Evolutionary conservation across 2,329 filamentous ascomycete genomes (phyloP).

Genomic region (Magnaporthales sp.): DNA sequence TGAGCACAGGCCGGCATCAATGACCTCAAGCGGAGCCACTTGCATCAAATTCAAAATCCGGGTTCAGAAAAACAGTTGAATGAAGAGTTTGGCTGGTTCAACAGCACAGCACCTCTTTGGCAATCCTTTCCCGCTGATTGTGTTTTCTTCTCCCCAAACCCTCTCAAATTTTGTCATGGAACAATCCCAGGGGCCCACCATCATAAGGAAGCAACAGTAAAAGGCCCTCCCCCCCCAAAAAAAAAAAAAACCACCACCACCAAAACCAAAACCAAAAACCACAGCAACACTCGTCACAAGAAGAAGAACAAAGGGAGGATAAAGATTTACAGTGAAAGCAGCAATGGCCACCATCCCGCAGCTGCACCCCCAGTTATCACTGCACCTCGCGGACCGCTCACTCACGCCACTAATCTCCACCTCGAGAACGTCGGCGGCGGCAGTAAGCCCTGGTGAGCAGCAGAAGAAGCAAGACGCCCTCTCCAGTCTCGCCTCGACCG

Average conservation of each 20-base stretch:
- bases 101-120: not conserved
- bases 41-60: not conserved
- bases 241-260: too few relatives aligned
- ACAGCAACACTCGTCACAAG: too few relatives aligned
- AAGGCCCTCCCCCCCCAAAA: too few relatives aligned
- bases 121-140: not conserved
- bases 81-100: not conserved
- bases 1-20: not conserved
- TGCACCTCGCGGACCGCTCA: constrained; percentile 48
- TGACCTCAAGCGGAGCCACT: not conserved
- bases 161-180: not conserved
- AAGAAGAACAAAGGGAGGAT: not conserved
- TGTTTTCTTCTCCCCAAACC: not conserved
- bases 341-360: constrained; percentile 34
- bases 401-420: constrained; percentile 50
- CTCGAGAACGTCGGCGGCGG: constrained; percentile 18
- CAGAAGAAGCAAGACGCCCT: constrained; percentile 30
- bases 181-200: not conserved
- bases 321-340: not conserved
- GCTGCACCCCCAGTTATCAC: constrained; percentile 40
- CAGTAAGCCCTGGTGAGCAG: constrained; percentile 6
- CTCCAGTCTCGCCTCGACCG: constrained; percentile 40
- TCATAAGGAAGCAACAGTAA: not conserved
- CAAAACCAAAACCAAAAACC: not conserved
- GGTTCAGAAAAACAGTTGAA: not conserved